Evolutionary conservation across 768 basidiomycete species (phyloP), one percentile per base, ranked within the genome.

Genomic region (Pulveroboletus sp.): DNA sequence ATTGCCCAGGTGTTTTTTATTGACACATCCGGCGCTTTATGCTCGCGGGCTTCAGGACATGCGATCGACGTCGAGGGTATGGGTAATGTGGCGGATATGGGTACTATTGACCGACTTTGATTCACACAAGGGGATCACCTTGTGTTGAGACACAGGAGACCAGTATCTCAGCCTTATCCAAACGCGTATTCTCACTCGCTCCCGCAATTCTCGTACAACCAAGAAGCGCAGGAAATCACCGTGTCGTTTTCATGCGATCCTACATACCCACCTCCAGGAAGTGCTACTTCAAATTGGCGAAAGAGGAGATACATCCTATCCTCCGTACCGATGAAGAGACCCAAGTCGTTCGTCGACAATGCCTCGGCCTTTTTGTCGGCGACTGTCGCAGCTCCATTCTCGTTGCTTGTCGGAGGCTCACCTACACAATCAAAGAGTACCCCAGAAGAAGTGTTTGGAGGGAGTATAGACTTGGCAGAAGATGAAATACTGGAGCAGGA

Each of bases 401-500:
- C 79, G 4, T 68, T 81, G 46, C 70, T 85, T 47, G 70, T 73
- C 36, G 79, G 71, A 32, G 65, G 53, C 18, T 46, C 58, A 21
- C 47, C 57, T 9, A 11, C 58, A 8, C 61, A 71, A 2, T 57
- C 64, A 15, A 72, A 73, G 43, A 72, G 80, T 26, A 83, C 76
- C 7, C 83, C 85, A 2, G 84, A 88, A 43, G 79, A 84, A 31
- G 83, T 89, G 28, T 82, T 81, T 59, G 71, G 74, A 51, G 79
- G 77, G 31, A 76, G 79, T 53, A 84, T 89, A 49, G 89, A 92
- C 57, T 61, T 93, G 54, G 69, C 75, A 39, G 89, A 91, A 59
- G 81, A 89, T 49, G 89, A 93, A 56, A 76, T 90, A 15, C 62
- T 89, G 46, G 89, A 92, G 51, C 81, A 84, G 56, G 89, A 93